Evolutionary conservation across 75 land plant genomes (phyloP), one percentile per base, ranked within the genome.

Genomic region (Picea glauca): DNA sequence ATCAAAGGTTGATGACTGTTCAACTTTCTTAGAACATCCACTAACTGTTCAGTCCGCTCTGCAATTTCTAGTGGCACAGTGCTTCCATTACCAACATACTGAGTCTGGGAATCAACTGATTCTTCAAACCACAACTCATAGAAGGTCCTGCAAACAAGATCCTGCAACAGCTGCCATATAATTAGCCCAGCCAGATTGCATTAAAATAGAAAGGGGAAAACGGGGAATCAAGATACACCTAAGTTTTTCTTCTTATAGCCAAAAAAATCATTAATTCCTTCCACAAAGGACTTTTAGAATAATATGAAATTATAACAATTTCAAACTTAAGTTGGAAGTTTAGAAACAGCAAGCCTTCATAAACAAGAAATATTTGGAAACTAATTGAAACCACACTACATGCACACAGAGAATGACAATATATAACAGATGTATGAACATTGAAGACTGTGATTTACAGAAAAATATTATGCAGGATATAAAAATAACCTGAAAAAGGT

Each of bases 101-200:
- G 86, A 31, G 86, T 84, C 20, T 90, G 84, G 3, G 79, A 75
- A 57, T 84, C 80, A 77, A 89, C 60, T 38, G 92, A 89, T 68
- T 89, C 94, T 75, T 98, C 99, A 88, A 98, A 98, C 99, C 99
- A 98, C 54, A 98, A 82, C 78, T 98, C 99, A 89, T 91, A 98
- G 77, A 98, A 95, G 62, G 99, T 98, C 82, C 91, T 95, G 83
- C 96, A 96, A 1, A 98, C 99, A 78, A 98, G 93, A 79, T 98
- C 99, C 99, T 98, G 87, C 74, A 78, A 54, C 79, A 70, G 50
- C 13, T 66, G 70, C 31, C 70, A 43, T n/a, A 11, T 23, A 43
- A 8, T 40, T 40, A 70, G 74, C 54, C 20, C n/a, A 40, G 26
- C 13, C 23, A 18, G 18, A 23, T 78, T 33, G 31, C 8, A 26